These are phyloP conservation scores for Fistulina hepatica DNA, from an alignment of 1,284 basidiomycete genomes.

Conservation along the genomic window DNA sequence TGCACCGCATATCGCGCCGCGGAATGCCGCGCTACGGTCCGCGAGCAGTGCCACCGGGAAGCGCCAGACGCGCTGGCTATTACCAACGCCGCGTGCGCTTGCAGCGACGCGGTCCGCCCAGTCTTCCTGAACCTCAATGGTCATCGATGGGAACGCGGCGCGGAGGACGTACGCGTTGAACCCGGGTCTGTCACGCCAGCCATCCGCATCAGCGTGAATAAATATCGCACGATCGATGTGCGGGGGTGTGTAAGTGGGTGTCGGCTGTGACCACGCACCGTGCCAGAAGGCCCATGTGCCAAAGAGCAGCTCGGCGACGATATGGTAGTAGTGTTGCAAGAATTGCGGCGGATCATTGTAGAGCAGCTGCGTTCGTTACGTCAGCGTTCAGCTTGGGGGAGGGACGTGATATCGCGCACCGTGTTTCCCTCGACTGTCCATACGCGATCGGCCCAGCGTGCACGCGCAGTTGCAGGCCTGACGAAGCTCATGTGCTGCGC, in stretches of 20 bases:
- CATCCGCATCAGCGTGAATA: constrained; percentile 39
- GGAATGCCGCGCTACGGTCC: constrained; percentile 66
- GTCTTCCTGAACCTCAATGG: constrained; percentile 56
- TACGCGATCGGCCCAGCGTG: constrained; percentile 37
- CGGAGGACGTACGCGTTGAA: constrained; percentile 68
- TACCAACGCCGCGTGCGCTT: too few species aligned
- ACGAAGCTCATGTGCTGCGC: constrained; percentile 50
- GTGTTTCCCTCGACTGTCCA: constrained; percentile 63
- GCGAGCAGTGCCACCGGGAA: constrained; percentile 55
- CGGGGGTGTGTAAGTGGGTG: constrained; percentile 29
- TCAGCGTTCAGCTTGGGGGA: background rate
- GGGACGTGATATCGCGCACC: constrained; percentile 25
- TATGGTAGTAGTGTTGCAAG: constrained; percentile 75
- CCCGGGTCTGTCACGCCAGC: constrained; percentile 66
- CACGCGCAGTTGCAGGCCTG: constrained; percentile 27
- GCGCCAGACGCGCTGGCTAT: constrained; percentile 24
- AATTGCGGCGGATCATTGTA: constrained; percentile 63
- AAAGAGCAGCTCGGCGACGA: constrained; percentile 67
- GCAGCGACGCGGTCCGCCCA: constrained; percentile 52
- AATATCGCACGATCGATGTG: constrained; percentile 61
- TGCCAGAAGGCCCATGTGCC: constrained; percentile 66
- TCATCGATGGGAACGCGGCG: constrained; percentile 63
- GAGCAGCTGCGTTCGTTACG: constrained; percentile 31
- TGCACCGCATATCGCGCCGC: constrained; percentile 49
- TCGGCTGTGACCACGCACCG: constrained; percentile 30